phyloP scores from a whole-genome alignment of 1,284 basidiomycete species.

The Earliella scabrosa region DNA sequence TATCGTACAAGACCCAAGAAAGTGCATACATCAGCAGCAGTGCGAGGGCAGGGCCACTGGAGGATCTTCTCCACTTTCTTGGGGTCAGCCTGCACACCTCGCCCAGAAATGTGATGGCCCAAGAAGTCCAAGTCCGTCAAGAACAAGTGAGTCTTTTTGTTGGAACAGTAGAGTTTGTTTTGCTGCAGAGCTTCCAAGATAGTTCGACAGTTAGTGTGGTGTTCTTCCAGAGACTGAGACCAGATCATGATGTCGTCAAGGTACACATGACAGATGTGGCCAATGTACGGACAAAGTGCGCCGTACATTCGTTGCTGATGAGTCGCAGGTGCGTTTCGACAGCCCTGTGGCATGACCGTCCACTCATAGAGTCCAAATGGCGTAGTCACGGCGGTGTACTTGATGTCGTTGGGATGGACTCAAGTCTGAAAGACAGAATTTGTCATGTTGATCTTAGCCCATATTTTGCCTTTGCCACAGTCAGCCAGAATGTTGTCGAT shows the following conservation, averaged over 20 bases:
- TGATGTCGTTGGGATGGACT: constrained; percentile 40
- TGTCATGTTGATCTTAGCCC: constrained; percentile 45
- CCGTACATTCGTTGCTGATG: constrained; percentile 24
- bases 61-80: constrained; percentile 37
- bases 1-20: constrained; percentile 46
- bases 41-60: constrained; percentile 38
- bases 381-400: constrained; percentile 42
- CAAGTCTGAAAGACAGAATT: constrained; percentile 46
- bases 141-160: constrained; percentile 27
- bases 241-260: constrained; percentile 7
- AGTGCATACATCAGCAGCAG: constrained; percentile 31
- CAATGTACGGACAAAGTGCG: constrained; percentile 27
- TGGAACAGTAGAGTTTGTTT: no score
- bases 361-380: constrained; percentile 45
- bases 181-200: constrained; percentile 24
- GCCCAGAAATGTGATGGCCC: constrained; percentile 28
- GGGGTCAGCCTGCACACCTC: constrained; percentile 30
- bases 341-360: constrained; percentile 47
- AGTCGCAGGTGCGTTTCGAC: constrained; percentile 38
- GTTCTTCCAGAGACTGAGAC: background rate
- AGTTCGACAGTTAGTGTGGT: background rate
- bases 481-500: constrained; percentile 41
- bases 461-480: no score
- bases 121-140: constrained; percentile 25
- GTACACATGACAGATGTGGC: background rate